These are phyloP conservation scores for Lanmaoa rubissima DNA, from an alignment of 768 basidiomycete genomes.

Conservation along the genomic window DNA sequence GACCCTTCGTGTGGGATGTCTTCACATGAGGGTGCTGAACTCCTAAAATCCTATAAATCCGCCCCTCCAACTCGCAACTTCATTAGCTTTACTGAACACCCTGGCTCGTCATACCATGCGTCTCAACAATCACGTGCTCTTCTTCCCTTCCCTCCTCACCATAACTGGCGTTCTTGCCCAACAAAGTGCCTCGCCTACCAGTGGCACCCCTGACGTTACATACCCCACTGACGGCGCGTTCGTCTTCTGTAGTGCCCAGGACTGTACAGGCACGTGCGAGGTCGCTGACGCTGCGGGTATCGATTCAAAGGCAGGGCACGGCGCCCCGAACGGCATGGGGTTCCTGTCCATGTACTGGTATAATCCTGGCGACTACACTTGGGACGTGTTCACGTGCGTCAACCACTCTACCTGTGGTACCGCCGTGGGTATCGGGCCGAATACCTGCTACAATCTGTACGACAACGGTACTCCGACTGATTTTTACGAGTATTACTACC, in stretches of 20 bases:
- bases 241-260: neutral
- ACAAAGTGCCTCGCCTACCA: neutral
- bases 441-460: neutral
- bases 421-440: neutral
- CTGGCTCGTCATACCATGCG: neutral
- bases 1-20: neutral
- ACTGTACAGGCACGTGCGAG: neutral
- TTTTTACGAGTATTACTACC: neutral
- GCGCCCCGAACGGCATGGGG: neutral
- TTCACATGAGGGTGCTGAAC: neutral
- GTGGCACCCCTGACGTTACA: neutral
- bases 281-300: neutral
- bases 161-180: neutral
- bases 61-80: neutral
- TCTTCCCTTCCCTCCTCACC: neutral
- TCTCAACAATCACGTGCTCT: neutral
- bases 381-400: neutral
- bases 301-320: neutral
- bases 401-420: too few relatives aligned
- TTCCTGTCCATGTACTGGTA: neutral
- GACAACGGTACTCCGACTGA: neutral
- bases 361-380: neutral
- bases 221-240: neutral
- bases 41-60: neutral
- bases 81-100: neutral